Conservation (phyloP, 2,329 filamentous ascomycete species). For the Akanthomyces lecanii region DNA sequence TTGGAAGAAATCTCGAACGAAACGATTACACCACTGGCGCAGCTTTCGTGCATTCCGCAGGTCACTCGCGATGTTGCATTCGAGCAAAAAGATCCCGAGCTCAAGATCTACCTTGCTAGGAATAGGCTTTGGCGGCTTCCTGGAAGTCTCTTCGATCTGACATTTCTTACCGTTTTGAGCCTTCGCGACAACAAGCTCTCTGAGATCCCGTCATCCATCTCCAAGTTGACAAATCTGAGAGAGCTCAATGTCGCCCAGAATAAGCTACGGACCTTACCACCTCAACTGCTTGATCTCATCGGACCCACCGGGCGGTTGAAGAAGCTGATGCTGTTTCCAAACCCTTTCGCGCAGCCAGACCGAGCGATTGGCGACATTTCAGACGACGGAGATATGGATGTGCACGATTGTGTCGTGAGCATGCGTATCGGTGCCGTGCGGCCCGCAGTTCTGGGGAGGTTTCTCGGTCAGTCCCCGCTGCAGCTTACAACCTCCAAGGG, state of each 20-base stretch:
- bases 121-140: conserved; percentile 58
- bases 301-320: conserved; percentile 41
- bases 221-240: conserved; percentile 52
- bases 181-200: conserved; percentile 60
- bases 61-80: conserved; percentile 57
- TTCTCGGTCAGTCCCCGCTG: conserved; percentile 7
- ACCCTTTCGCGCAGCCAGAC: conserved; percentile 52
- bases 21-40: conserved; percentile 52
- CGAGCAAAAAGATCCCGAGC: conserved; percentile 51
- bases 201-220: conserved; percentile 58
- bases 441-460: conserved; percentile 14
- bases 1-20: conserved; percentile 52
- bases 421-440: neutral
- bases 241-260: conserved; percentile 66
- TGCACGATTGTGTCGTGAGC: conserved; percentile 13
- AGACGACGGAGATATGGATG: conserved; percentile 15
- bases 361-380: conserved; percentile 16
- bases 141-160: conserved; percentile 55
- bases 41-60: conserved; percentile 50
- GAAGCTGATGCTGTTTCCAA: conserved; percentile 56
- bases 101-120: conserved; percentile 58
- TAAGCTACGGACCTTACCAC: conserved; percentile 55
- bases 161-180: conserved; percentile 60
- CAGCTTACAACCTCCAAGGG: conserved; percentile 16
- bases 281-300: conserved; percentile 57